Evolutionary conservation across 805 yeast genomes (phyloP), one percentile per base, ranked within the genome.

Genomic region (Kazachstania martiniae): DNA sequence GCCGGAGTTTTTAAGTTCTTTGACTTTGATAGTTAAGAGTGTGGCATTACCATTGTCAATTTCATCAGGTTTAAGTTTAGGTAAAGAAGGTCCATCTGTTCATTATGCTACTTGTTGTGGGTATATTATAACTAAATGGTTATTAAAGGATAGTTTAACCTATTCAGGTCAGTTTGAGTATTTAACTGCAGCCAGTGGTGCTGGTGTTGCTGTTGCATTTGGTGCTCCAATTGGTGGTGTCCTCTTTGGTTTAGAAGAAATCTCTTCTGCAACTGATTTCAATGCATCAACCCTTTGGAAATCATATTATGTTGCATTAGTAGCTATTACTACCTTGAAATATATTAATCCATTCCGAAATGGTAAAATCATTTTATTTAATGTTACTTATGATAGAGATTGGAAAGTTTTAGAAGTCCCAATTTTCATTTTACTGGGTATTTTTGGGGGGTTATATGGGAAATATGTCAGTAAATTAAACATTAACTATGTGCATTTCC

Each of bases 81-180:
- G 99, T 15, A 91, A 91, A 58, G 99, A 91, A 53, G 99, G 99
- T 0, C 99, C 99, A 2, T 76, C 89, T 46, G 98, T 91, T 9
- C 99, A 91, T 58, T 91, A 89, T 56, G 96, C 98, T 0, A 94
- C 87, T 0, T 87, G 97, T 54, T 89, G 81, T n/a, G 98, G 96
- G 0, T 75, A 77, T 46, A 69, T 75, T n/a, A 61, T 85, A 9
- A 76, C 91, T 1, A 66, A 68, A 24, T 51, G 74, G 27, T 65
- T 78, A 35, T 36, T 55, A 23, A 55, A 51, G 27, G 62, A 59
- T 37, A 52, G 59, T 2, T 34, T 54, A 26, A 51, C 56, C 2
- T 57, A 48, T 31, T 45, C 55, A 2, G 45, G 48, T 19, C 56
- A 53, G 36, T 46, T 57, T n/a, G 61, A 55, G 32, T 53, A 53